These are phyloP conservation scores for Acanthamoeba triangularis DNA, from an alignment of 208 protist genomes.

Conservation along the genomic window DNA sequence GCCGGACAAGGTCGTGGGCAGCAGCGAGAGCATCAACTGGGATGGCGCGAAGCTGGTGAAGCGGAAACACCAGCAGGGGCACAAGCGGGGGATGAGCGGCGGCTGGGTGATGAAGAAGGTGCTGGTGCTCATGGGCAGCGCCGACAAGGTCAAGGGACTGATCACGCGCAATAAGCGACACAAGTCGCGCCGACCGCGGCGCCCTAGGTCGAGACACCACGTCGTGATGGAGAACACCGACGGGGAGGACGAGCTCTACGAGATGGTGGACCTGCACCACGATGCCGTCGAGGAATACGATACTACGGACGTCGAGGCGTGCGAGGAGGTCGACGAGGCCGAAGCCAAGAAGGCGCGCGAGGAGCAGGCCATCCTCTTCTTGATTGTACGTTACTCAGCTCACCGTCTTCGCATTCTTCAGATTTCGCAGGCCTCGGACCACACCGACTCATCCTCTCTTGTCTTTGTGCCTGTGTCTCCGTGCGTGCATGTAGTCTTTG, in stretches of 20 bases:
- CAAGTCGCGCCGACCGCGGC: background rate
- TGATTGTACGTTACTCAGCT: background rate
- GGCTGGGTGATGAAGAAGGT: slow-evolving; percentile 68
- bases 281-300: background rate
- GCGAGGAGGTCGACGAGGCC: background rate
- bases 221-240: background rate
- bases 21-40: background rate
- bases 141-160: slow-evolving; percentile 9
- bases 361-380: background rate
- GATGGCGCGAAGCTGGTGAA: background rate
- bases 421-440: no score
- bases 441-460: no score
- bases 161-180: background rate
- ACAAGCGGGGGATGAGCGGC: background rate
- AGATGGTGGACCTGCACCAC: background rate
- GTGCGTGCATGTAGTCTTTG: background rate
- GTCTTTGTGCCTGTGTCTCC: background rate
- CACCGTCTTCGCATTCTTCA: no score
- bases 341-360: slow-evolving; percentile 42
- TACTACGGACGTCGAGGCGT: background rate
- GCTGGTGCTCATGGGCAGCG: slow-evolving; percentile 41
- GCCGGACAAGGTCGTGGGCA: background rate
- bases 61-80: background rate
- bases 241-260: background rate
- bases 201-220: background rate